Base-by-base conservation (phyloP, 768 basidiomycete genomes). In the Trametes gibbosa region DNA sequence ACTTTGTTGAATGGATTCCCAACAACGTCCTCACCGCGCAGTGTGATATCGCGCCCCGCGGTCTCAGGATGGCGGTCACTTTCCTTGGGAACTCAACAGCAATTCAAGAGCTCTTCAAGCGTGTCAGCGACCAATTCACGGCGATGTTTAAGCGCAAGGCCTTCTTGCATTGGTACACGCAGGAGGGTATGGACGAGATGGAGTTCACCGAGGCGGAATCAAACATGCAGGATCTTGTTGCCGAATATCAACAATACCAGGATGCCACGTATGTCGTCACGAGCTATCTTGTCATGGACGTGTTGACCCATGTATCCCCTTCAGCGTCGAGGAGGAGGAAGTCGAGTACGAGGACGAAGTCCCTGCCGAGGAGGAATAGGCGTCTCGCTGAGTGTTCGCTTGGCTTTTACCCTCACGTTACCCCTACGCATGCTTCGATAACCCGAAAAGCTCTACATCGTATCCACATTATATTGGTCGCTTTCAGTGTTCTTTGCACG, bases 171-270 rank as follows among this genome's bases (percentile, higher is more conserved):
- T 96, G 95, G 95, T 98, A 98, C 76, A 98, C 95, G 35, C 93
- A 96, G 74, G 97, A 98, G 81, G 97, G 97, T 74, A 98, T 99
- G 96, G 96, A 95, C 72, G 93, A 94, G 82, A 92, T 94, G 92
- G 92, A 95, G 84, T 94, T 98, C 84, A 95, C 96, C 63, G 96
- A 98, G 76, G 96, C 95, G 56, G 95, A 98, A 78, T 95, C 92
- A 64, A 98, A 98, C 84, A 95, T 98, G 94, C 94, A 97, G 73
- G 96, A 98, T 79, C 81, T 98, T 64, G 92, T 98, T 61, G 93
- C 95, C 51, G 96, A 98, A 77, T 98, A 97, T 78, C 93, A 96
- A 73, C 92, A 94, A 76, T 94, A 94, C 78, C 92, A 94, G 78
- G 92, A 94, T 70, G 92, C 92, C 42, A 93, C 91, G 90, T 93